Conservation (phyloP, 2,329 filamentous ascomycete species). For the Thielaviopsis cerberus region DNA sequence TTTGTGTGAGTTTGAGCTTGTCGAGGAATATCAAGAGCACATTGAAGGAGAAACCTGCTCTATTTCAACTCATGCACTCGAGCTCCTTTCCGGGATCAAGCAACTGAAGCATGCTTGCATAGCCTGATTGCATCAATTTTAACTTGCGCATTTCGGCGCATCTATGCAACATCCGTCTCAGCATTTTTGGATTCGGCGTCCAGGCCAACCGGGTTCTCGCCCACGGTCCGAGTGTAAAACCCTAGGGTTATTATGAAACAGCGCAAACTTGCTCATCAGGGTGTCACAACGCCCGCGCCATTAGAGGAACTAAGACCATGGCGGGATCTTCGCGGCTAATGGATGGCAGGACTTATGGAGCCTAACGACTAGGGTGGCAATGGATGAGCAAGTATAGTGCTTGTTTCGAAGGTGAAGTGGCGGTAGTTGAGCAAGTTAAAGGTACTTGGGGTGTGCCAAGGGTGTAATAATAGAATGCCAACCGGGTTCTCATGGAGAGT, state of each 20-base stretch:
- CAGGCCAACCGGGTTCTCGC: slow-evolving; percentile 6
- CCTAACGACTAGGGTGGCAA: no score
- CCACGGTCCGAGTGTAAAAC: slow-evolving; percentile 5
- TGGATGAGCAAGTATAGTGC: background rate
- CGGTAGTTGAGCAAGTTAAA: background rate
- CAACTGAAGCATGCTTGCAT: no score
- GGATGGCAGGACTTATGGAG: background rate
- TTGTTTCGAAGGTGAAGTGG: background rate
- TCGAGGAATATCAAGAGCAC: background rate
- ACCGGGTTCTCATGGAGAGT: background rate
- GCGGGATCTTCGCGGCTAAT: background rate
- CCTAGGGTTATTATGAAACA: slow-evolving; percentile 9
- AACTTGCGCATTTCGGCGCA: background rate
- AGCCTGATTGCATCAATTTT: background rate
- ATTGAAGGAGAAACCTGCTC: background rate
- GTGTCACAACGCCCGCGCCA: no score
- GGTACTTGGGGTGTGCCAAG: background rate
- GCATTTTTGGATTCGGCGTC: background rate
- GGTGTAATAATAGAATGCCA: background rate
- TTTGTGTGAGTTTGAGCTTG: background rate
- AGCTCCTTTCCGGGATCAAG: background rate
- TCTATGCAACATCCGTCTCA: background rate
- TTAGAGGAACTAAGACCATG: slow-evolving; percentile 11
- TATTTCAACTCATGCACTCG: background rate
- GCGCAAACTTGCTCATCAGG: slow-evolving; percentile 15